Evolutionary conservation across 208 protist species (phyloP).

Genomic region (Tritrichomonas musculus): DNA sequence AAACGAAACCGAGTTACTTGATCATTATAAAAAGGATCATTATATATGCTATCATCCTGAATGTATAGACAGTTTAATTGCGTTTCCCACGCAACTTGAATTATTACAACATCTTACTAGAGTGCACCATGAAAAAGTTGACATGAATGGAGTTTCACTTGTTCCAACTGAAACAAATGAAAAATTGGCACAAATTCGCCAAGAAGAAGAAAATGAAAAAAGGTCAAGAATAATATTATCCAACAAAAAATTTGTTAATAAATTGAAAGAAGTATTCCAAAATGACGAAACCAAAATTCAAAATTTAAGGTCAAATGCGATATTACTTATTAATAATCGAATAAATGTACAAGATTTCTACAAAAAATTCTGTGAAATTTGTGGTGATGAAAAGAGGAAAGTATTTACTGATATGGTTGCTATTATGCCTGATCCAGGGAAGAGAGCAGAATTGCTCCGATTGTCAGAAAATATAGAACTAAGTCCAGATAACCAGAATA

Average conservation of each 20-base stretch:
- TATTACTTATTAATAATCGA: not conserved
- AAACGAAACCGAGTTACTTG: not conserved
- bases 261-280: not conserved
- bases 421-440: not conserved
- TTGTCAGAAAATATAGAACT: not conserved
- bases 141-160: not conserved
- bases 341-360: not conserved
- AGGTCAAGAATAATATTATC: not conserved
- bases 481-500: not conserved
- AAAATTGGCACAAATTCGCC: too few relatives aligned
- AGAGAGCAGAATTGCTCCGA: not conserved
- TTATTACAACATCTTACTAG: not conserved
- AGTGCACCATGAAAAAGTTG: not conserved
- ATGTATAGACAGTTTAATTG: not conserved
- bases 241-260: not conserved
- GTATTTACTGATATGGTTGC: conserved; percentile 14
- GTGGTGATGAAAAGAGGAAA: not conserved
- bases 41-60: not conserved
- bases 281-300: not conserved
- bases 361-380: not conserved
- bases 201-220: not conserved
- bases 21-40: not conserved
- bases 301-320: not conserved
- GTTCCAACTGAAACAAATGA: too few relatives aligned
- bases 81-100: not conserved